These are phyloP conservation scores for Hymenoscyphus linearis DNA, from an alignment of 2,329 filamentous ascomycete genomes.

Conservation along the genomic window DNA sequence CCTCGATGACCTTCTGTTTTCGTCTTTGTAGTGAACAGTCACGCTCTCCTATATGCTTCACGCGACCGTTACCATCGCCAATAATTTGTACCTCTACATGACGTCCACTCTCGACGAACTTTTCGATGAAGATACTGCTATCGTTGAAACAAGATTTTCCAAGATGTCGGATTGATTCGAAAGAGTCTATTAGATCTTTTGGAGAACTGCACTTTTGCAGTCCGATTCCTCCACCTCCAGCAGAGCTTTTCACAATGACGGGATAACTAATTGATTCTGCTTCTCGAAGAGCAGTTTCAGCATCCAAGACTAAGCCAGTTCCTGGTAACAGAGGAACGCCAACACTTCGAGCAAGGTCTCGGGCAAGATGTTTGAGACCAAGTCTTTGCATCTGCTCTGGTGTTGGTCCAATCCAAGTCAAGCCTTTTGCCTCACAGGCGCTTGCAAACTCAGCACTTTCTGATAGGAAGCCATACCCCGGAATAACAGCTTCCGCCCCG, in stretches of 20 bases:
- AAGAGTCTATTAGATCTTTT: constrained; percentile 45
- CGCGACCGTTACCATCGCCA: constrained; percentile 51
- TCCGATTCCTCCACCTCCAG: constrained; percentile 59
- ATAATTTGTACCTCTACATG: constrained; percentile 67
- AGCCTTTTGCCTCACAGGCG: constrained; percentile 45
- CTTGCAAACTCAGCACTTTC: constrained; percentile 59
- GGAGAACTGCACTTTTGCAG: constrained; percentile 46
- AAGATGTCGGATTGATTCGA: constrained; percentile 38
- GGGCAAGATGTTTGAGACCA: constrained; percentile 43
- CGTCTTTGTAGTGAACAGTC: constrained; percentile 64
- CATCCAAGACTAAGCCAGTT: constrained; percentile 58
- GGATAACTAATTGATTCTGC: constrained; percentile 34
- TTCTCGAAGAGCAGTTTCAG: constrained; percentile 37
- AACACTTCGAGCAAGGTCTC: constrained; percentile 59
- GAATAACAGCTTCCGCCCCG: constrained; percentile 51
- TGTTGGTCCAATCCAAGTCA: constrained; percentile 56
- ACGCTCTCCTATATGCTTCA: constrained; percentile 56
- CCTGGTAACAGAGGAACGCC: constrained; percentile 66
- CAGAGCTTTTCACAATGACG: constrained; percentile 4
- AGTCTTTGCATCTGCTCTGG: constrained; percentile 16
- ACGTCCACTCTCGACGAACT: constrained; percentile 49
- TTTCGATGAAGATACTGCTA: constrained; percentile 43
- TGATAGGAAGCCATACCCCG: constrained; percentile 62
- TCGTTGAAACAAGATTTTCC: constrained; percentile 46
- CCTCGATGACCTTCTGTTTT: constrained; percentile 67